Conservation (phyloP, 2,329 filamentous ascomycete genomes). For the Aspergillus glaucus region DNA sequence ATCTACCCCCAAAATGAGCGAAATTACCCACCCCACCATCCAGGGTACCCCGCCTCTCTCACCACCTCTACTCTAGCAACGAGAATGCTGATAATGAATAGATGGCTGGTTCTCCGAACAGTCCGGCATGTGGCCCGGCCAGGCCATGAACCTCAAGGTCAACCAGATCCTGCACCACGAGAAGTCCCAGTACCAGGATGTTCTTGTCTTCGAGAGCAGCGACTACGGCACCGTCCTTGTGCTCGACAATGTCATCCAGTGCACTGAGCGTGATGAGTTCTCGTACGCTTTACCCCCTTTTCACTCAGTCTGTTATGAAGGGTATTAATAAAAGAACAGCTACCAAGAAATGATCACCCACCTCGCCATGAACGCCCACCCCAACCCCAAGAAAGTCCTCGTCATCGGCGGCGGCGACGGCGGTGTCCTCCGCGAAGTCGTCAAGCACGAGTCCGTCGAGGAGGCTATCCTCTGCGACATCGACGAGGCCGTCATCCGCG, state of each 20-base stretch:
- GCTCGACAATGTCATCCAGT: conserved; percentile 98
- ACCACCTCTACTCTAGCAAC: conserved; percentile 8
- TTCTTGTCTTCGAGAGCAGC: conserved; percentile 97
- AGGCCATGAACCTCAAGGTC: conserved; percentile 97
- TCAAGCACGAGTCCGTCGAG: conserved; percentile 97
- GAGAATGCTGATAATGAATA: conserved; percentile 31
- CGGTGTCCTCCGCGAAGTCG: conserved; percentile 93
- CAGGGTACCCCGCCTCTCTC: conserved; percentile 50
- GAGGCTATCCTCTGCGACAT: conserved; percentile 97
- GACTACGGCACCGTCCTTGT: conserved; percentile 95
- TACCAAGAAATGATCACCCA: conserved; percentile 99
- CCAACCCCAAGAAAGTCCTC: conserved; percentile 94
- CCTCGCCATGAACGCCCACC: conserved; percentile 96
- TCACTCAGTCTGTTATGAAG: not conserved
- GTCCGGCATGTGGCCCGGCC: conserved; percentile 97
- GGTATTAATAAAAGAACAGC: conserved; percentile 23
- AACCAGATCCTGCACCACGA: conserved; percentile 98
- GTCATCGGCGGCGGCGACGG: conserved; percentile 98
- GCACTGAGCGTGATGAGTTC: conserved; percentile 98
- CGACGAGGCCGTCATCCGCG: conserved; percentile 95
- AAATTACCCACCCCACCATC: conserved; percentile 71
- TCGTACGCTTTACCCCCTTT: conserved; percentile 47
- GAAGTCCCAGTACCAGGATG: conserved; percentile 98
- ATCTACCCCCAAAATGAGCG: conserved; percentile 51
- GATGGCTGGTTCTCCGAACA: conserved; percentile 99